Evolutionary conservation across 1,284 basidiomycete genomes (phyloP), one percentile per base, ranked within the genome.

Genomic region (Tremellales sp.): DNA sequence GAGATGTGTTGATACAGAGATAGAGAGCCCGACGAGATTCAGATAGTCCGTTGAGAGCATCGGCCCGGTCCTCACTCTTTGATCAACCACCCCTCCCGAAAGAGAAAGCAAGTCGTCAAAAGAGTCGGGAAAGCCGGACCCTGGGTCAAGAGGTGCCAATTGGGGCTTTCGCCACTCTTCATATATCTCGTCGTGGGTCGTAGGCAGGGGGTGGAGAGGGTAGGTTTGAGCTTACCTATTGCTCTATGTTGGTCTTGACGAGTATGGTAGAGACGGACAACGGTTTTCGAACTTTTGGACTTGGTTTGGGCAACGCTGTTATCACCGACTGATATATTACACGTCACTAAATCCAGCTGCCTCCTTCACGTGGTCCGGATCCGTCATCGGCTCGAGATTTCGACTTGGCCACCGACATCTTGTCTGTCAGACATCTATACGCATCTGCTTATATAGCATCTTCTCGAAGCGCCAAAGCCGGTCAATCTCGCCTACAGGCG

Each of bases 81-180:
- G 43, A 25, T 48, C 37, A 40, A 43, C 26, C 45, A 40, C 25
- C 22, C 37, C 13, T 29, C 24, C 41, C 33, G 44, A 41, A 57
- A 21, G 27, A 31, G 23, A 26, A 31, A 46, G 42, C 43, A 47
- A 40, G 40, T 36, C 33, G 33, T 13, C 15, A 36, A 7, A n/a
- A n/a, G n/a, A n/a, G n/a, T n/a, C n/a, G n/a, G n/a, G 8, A 33
- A n/a, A 33, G 29, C 26, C 22, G 27, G 48, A 55, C 56, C 61
- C 68, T 70, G 62, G 62, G 62, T 64, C 68, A 70, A 70, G 68
- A 70, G 68, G 68, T 70, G 68, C 68, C 68, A 70, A 64, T n/a
- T 63, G 65, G 68, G 65, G 67, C 58, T 56, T 52, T 44, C 61
- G 58, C 67, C 64, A 61, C 68, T 70, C 68, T 70, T 70, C 68